phyloP scores from a whole-genome alignment of 129 eudicot genomes.

The Flaveria ramosissima region DNA sequence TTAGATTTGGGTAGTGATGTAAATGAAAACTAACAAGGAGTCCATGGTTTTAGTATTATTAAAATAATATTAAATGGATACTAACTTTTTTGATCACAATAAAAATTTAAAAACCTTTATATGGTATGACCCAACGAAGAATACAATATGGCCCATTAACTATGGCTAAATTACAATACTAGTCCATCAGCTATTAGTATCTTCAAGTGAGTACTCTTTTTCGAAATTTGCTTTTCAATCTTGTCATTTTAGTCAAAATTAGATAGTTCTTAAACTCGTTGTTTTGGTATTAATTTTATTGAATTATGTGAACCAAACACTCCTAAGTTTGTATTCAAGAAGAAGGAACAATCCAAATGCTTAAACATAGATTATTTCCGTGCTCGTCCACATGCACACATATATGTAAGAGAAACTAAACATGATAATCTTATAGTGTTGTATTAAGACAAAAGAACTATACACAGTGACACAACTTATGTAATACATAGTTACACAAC shows the following conservation, averaged over 20 bases:
- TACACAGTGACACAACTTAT: no score
- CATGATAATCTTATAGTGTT: not conserved
- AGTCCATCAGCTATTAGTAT: not conserved
- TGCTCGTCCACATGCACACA: no score
- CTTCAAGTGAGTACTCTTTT: not conserved
- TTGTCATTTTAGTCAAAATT: not conserved
- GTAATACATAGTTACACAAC: no score
- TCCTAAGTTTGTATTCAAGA: not conserved
- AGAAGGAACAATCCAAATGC: not conserved
- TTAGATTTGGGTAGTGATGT: constrained; percentile 32
- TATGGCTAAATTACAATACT: constrained; percentile 7
- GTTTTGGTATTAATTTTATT: no score
- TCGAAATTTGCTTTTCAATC: not conserved
- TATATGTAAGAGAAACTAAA: not conserved
- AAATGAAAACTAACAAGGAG: constrained; percentile 22
- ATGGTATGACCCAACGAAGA: constrained; percentile 21
- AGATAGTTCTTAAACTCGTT: no score
- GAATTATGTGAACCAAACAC: no score
- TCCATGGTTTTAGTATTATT: constrained; percentile 18
- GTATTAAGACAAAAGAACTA: no score
- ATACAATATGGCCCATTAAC: constrained; percentile 13
- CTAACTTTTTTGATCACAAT: constrained; percentile 28
- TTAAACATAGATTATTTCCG: not conserved
- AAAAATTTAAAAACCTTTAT: not conserved
- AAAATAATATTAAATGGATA: constrained; percentile 4